phyloP scores from a whole-genome alignment of 495 filamentous ascomycete genomes.

The Coniosporium apollinis region DNA sequence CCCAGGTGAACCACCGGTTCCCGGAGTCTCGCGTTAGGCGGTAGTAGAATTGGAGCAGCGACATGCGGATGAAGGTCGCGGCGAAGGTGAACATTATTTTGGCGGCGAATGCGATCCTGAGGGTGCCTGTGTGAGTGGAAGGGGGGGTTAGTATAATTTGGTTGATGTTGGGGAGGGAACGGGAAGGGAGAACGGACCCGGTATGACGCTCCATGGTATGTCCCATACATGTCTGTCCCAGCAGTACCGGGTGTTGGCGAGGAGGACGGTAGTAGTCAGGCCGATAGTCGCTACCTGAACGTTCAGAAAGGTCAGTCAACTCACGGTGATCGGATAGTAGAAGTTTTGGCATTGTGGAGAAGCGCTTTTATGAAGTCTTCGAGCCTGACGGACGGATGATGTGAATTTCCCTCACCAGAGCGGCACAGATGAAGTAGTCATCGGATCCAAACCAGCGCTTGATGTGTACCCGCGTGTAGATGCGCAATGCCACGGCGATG shows the following conservation, averaged over 20 bases:
- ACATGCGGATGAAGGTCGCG: constrained; percentile 38
- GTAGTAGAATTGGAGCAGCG: constrained; percentile 40
- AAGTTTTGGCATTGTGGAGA: neutral
- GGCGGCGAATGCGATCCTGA: constrained; percentile 33
- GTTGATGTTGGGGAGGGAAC: neutral
- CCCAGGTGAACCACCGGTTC: constrained; percentile 23
- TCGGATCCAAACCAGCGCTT: constrained; percentile 19
- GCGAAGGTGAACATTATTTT: constrained; percentile 37
- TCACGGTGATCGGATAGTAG: too few species aligned
- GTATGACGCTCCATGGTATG: constrained; percentile 20
- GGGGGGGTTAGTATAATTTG: too few species aligned
- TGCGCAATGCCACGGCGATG: constrained; percentile 8
- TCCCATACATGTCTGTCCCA: constrained; percentile 44
- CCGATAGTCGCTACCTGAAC: constrained; percentile 15
- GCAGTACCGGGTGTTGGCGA: constrained; percentile 24
- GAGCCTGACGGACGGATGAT: neutral
- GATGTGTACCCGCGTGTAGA: constrained; percentile 16
- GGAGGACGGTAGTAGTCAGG: constrained; percentile 14
- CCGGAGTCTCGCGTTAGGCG: constrained; percentile 29
- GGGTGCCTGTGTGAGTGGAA: constrained; percentile 4
- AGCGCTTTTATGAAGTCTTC: neutral
- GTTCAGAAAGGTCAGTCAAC: too few species aligned
- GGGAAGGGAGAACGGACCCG: constrained; percentile 13
- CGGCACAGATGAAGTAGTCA: constrained; percentile 14
- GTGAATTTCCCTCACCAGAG: constrained; percentile 8